Percentiles rank a stretch among this genome's conserved stretches.
Evolutionary conservation across 352 stramenopile species (phyloP).

Genomic region (Globisporangium yorkense): DNA sequence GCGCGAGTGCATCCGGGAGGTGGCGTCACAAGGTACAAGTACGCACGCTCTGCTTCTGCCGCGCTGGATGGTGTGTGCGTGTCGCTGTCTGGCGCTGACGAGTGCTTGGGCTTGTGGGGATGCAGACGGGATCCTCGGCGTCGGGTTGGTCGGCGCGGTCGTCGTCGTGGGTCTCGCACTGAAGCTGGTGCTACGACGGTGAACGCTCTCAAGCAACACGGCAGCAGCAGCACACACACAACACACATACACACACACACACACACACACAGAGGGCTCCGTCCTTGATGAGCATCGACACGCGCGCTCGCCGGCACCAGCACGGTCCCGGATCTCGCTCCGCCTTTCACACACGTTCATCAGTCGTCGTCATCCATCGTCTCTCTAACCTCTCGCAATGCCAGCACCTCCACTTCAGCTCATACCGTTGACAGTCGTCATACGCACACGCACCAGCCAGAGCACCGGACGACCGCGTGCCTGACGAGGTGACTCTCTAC

Average conservation of each 20-base stretch:
- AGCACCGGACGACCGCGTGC: too few relatives aligned
- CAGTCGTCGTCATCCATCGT: neutral
- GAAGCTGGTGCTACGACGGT: constrained; percentile 70
- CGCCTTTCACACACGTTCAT: neutral
- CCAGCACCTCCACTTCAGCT: neutral
- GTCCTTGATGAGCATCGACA: neutral
- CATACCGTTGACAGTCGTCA: neutral
- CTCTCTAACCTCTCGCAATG: neutral
- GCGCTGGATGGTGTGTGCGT: neutral
- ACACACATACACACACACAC: neutral
- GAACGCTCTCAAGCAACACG: constrained; percentile 10
- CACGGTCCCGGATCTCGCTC: neutral
- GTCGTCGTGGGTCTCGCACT: constrained; percentile 68
- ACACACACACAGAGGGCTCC: neutral
- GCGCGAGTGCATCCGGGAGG: constrained; percentile 73
- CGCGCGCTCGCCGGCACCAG: neutral
- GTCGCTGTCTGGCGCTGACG: neutral
- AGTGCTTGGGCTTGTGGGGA: neutral
- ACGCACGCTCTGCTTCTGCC: neutral
- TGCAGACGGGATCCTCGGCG: constrained; percentile 55
- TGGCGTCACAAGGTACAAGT: constrained; percentile 40
- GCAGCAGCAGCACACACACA: too few relatives aligned
- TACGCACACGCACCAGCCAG: neutral
- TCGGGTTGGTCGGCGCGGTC: constrained; percentile 63
- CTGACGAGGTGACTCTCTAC: neutral